Evolutionary conservation across 306 rosid genomes (phyloP).

Genomic region (Pyrus bretschneideri): DNA sequence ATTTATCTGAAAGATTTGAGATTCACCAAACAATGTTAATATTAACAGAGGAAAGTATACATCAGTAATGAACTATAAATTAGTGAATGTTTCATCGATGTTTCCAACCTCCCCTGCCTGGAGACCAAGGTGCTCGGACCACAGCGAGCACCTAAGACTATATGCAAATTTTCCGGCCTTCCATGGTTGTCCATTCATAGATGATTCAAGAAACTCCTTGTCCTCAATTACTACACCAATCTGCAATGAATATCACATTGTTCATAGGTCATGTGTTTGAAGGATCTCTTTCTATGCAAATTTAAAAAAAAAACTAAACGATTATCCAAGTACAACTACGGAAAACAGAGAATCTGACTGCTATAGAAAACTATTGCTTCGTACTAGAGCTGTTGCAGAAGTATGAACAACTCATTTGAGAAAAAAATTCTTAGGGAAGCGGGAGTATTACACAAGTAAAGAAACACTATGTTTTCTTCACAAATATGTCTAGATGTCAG

Average conservation of each 20-base stretch:
- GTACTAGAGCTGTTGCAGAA: background rate
- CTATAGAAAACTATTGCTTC: background rate
- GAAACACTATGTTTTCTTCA: background rate
- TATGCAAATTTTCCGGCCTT: conserved; percentile 39
- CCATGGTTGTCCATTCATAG: conserved; percentile 45
- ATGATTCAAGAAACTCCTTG: conserved; percentile 40
- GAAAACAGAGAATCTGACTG: background rate
- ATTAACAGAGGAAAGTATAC: background rate
- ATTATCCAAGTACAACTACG: background rate
- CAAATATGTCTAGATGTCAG: background rate
- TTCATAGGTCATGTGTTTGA: background rate
- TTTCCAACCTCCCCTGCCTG: conserved; percentile 33
- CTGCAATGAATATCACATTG: conserved; percentile 10
- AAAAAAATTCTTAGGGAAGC: background rate
- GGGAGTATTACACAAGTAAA: background rate
- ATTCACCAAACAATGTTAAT: background rate
- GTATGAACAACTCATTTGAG: background rate
- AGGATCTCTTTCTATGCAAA: background rate
- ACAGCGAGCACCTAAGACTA: conserved; percentile 39
- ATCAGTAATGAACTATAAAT: background rate
- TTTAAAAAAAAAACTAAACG: background rate
- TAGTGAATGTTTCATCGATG: background rate
- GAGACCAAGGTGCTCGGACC: conserved; percentile 53
- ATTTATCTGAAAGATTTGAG: conserved; percentile 23
- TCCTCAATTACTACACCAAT: conserved; percentile 42